Conservation (phyloP, 2,329 filamentous ascomycete species). For the Apiospora arundinis region DNA sequence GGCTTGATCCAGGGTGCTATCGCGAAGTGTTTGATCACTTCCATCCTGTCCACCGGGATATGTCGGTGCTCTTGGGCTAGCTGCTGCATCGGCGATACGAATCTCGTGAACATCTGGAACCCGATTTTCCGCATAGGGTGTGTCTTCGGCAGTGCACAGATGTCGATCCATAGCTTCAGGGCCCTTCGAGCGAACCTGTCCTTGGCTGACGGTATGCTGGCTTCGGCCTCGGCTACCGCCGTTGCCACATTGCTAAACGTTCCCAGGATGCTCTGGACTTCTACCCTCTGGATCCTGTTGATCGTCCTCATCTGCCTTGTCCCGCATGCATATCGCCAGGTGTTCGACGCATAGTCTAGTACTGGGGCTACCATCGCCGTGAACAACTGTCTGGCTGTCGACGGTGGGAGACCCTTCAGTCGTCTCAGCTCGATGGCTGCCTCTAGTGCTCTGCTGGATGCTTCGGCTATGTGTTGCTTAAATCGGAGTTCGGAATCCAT, state of each 20-base stretch:
- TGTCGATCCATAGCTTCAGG: conserved; percentile 30
- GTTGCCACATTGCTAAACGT: conserved; percentile 32
- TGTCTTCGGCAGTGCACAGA: conserved; percentile 29
- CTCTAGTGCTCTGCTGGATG: conserved; percentile 24
- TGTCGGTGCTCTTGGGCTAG: conserved; percentile 23
- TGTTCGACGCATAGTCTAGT: conserved; percentile 31
- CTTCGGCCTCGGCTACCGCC: conserved; percentile 32
- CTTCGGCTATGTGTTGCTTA: conserved; percentile 24
- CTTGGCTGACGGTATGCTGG: conserved; percentile 28
- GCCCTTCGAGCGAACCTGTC: conserved; percentile 26
- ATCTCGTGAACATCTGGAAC: conserved; percentile 23
- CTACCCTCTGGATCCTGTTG: conserved; percentile 28
- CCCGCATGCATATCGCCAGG: conserved; percentile 23
- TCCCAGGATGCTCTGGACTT: conserved; percentile 31
- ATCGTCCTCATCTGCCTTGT: conserved; percentile 16
- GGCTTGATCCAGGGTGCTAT: conserved; percentile 12
- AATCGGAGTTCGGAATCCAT: conserved; percentile 27
- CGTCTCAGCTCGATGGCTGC: conserved; percentile 30
- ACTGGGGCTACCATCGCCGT: conserved; percentile 29
- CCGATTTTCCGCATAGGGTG: conserved; percentile 28
- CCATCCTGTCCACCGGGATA: conserved; percentile 23
- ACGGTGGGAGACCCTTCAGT: conserved; percentile 28
- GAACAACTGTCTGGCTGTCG: conserved; percentile 29
- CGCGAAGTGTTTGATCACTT: conserved; percentile 23
- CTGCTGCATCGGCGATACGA: conserved; percentile 27